phyloP scores from a whole-genome alignment of 1,284 basidiomycete species.

The Naganishia liquefaciens region DNA sequence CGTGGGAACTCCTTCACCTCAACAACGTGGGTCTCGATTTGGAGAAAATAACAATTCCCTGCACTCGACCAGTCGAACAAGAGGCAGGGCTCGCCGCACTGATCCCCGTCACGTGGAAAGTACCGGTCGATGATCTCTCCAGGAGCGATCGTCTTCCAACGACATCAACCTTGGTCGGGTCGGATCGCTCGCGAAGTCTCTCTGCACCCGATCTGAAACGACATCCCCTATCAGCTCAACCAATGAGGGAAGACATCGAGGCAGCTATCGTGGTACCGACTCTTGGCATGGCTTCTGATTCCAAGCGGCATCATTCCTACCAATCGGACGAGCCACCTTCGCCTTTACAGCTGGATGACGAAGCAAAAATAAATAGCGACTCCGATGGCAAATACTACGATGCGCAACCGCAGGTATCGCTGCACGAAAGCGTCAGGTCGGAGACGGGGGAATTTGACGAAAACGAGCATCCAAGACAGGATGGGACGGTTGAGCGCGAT shows the following conservation, averaged over 20 bases:
- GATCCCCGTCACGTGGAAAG: not conserved
- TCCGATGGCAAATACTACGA: too few species aligned
- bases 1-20: slow-evolving; percentile 29
- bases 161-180: slow-evolving; percentile 8
- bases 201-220: not conserved
- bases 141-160: slow-evolving; percentile 11
- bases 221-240: not conserved
- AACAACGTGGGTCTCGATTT: slow-evolving; percentile 21
- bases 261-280: not conserved
- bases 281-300: not conserved
- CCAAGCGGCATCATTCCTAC: too few species aligned
- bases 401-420: too few species aligned
- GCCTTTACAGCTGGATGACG: slow-evolving; percentile 26
- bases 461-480: slow-evolving; percentile 27
- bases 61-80: not conserved
- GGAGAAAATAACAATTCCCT: not conserved
- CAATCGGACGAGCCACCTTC: slow-evolving; percentile 3
- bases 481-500: slow-evolving; percentile 27
- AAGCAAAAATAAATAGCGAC: too few species aligned
- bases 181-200: not conserved
- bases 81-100: not conserved
- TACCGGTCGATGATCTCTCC: not conserved
- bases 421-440: too few species aligned
- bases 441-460: slow-evolving; percentile 1
- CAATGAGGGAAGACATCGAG: not conserved